These are phyloP conservation scores for Hygrocybe coccinea DNA, from an alignment of 768 basidiomycete species.

Conservation along the genomic window DNA sequence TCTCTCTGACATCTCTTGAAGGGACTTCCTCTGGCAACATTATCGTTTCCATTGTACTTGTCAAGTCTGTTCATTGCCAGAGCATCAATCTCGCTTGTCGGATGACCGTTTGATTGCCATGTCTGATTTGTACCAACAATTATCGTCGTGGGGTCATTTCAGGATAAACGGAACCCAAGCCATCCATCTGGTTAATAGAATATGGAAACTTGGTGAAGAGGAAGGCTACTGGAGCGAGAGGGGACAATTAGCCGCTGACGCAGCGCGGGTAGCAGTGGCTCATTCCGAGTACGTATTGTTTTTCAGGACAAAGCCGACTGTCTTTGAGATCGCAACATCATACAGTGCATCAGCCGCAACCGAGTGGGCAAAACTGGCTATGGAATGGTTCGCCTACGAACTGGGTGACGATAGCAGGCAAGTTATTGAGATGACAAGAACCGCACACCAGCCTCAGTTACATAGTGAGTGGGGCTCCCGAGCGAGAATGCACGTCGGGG, in stretches of 20 bases:
- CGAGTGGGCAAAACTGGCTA: slow-evolving; percentile 48
- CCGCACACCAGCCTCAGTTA: slow-evolving; percentile 33
- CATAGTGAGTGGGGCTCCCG: slow-evolving; percentile 51
- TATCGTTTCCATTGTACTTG: slow-evolving; percentile 62
- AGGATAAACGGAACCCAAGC: slow-evolving; percentile 47
- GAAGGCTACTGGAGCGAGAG: slow-evolving; percentile 67
- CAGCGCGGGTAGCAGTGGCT: slow-evolving; percentile 52
- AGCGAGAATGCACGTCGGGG: slow-evolving; percentile 32
- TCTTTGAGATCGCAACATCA: neutral
- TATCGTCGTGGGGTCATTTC: slow-evolving; percentile 47
- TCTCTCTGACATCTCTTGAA: slow-evolving; percentile 20
- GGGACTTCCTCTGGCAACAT: slow-evolving; percentile 43
- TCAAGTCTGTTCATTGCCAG: slow-evolving; percentile 51
- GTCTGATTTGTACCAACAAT: slow-evolving; percentile 38
- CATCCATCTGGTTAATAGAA: slow-evolving; percentile 41
- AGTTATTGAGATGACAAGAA: slow-evolving; percentile 34
- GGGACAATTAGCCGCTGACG: slow-evolving; percentile 58
- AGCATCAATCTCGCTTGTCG: slow-evolving; percentile 43
- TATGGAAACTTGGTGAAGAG: slow-evolving; percentile 55
- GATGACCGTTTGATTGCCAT: slow-evolving; percentile 48
- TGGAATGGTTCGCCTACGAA: slow-evolving; percentile 53
- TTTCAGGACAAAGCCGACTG: neutral
- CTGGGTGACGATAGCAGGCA: slow-evolving; percentile 53
- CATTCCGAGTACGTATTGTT: slow-evolving; percentile 53
- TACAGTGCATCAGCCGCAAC: slow-evolving; percentile 41